phyloP scores from a whole-genome alignment of 2,329 filamentous ascomycete species.

The Pochonia chlamydosporia region DNA sequence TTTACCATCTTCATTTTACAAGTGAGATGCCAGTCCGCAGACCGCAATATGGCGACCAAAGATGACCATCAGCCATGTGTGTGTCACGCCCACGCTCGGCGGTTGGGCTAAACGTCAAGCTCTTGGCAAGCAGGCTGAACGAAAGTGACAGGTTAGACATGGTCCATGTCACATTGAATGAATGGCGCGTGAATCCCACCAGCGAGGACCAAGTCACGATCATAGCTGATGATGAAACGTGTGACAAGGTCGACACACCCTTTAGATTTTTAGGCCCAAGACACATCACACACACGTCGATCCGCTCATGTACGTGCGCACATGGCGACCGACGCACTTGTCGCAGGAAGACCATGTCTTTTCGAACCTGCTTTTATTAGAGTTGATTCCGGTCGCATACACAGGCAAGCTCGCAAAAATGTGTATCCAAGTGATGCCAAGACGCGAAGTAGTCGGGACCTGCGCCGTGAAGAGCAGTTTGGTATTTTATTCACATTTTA shows the following conservation, averaged over 20 bases:
- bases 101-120: neutral
- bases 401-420: too few relatives aligned
- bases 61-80: conserved; percentile 1
- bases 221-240: neutral
- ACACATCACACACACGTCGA: neutral
- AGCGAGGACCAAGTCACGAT: neutral
- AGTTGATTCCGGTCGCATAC: too few relatives aligned
- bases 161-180: conserved; percentile 4
- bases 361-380: too few relatives aligned
- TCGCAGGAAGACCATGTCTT: too few relatives aligned
- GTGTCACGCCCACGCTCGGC: neutral
- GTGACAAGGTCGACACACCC: neutral
- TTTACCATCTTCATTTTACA: too few relatives aligned
- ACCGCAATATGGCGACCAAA: too few relatives aligned
- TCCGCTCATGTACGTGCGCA: too few relatives aligned
- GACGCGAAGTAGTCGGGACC: too few relatives aligned
- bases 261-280: neutral
- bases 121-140: neutral
- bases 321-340: neutral
- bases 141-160: neutral
- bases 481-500: too few relatives aligned
- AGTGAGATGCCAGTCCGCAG: too few relatives aligned
- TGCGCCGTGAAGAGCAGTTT: too few relatives aligned
- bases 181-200: conserved; percentile 4
- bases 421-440: too few relatives aligned